Evolutionary conservation across 2,329 filamentous ascomycete species (phyloP), one percentile per base, ranked within the genome.

Genomic region (Penicillium janthinellum): DNA sequence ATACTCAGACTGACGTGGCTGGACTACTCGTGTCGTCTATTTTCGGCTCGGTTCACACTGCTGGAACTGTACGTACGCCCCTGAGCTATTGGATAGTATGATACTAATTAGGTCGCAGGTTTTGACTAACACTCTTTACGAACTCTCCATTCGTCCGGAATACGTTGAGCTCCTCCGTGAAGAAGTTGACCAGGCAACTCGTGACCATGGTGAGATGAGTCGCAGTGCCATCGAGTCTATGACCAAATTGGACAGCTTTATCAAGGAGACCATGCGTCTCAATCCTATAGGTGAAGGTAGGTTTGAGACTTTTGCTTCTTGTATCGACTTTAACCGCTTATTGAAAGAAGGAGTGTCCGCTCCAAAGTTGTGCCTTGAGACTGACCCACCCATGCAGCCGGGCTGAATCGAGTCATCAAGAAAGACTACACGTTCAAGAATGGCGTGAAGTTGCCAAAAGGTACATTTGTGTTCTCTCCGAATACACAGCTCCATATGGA

Each of bases 361-460:
- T 10, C 37, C 37, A 39, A 15, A 39, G 37, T 39, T 10, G 15
- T 39, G 37, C 37, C 37, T 11, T 10, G 3, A 39, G 15, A 10
- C 37, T 39, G 37, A 39, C 37, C 2, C 37, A 11, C 11, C 11
- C 11, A 39, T 11, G 15, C 37, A 39, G 15, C 3, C 15, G 15
- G 37, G 37, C 37, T 39, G 11, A 10, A 39, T 17, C 54, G 44
- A 20, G 42, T 25, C 20, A 14, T 34, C 44, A 56, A 15, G n/a
- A 35, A 48, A 38, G 54, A 56, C 42, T 56, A 39, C 37, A 35
- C 44, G 15, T 56, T 56, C 37, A 22, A 20, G 17, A 56, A 56
- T 41, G 54, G 54, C 10, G n/a, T 56, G 44, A 50, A 39, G 15
- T 15, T 56, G 17, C 54, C 54, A 14, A 10, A 14, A 22, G 54